Percentiles rank a stretch among this genome's conserved stretches.
Evolutionary conservation across 2,329 filamentous ascomycete genomes (phyloP).

Genomic region (Paraphoma sp.): DNA sequence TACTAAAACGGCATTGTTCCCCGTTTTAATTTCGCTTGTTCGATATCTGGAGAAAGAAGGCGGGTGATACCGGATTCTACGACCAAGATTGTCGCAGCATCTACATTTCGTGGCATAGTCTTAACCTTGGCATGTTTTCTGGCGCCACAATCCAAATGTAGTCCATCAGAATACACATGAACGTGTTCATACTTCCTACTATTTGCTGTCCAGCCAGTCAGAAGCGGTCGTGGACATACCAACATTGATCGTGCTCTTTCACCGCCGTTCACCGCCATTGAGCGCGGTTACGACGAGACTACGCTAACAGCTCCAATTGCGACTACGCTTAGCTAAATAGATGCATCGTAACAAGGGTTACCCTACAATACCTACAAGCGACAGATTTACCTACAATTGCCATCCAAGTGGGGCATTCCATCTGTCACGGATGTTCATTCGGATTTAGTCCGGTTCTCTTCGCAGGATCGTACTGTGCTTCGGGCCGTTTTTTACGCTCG

Average conservation of each 20-base stretch:
- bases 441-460: background rate
- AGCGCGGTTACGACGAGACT: background rate
- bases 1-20: too few species aligned
- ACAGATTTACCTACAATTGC: slow-evolving; percentile 1
- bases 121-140: too few species aligned
- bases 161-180: too few species aligned
- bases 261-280: slow-evolving; percentile 30
- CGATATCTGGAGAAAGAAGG: too few species aligned
- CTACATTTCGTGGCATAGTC: too few species aligned
- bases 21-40: too few species aligned
- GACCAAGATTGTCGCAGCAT: too few species aligned
- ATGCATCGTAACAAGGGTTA: slow-evolving; percentile 9
- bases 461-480: background rate
- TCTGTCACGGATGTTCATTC: background rate
- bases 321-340: slow-evolving; percentile 10
- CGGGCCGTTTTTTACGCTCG: background rate
- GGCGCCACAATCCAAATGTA: too few species aligned
- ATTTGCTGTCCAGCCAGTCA: too few species aligned
- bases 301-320: slow-evolving; percentile 1
- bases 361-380: background rate
- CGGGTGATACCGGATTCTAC: too few species aligned
- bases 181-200: too few species aligned
- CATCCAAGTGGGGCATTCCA: background rate
- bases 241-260: slow-evolving; percentile 12
- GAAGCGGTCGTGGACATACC: too few species aligned